Evolutionary conservation across 192 early-diverging fungal genomes (phyloP).

Genomic region (Linnemannia zychae): DNA sequence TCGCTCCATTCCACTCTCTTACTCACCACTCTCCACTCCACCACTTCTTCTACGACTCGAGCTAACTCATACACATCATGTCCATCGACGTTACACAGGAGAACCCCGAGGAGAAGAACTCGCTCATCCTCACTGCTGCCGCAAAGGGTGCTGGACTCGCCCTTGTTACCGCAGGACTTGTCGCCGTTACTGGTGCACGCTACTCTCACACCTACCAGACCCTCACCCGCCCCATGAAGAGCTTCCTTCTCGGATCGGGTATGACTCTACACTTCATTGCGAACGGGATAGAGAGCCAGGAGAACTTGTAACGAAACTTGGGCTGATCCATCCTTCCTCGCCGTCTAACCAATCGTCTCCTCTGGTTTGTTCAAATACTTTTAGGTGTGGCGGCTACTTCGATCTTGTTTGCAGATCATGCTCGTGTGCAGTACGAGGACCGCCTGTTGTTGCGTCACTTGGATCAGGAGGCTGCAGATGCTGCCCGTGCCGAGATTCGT

Average conservation of each 20-base stretch:
- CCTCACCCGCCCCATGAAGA: slow-evolving; percentile 47
- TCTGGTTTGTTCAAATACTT: neutral
- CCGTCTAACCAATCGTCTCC: too few relatives aligned
- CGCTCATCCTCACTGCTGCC: slow-evolving; percentile 30
- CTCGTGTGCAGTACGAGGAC: slow-evolving; percentile 50
- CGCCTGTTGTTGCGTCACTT: slow-evolving; percentile 47
- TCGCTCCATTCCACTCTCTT: neutral
- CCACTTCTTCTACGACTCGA: neutral
- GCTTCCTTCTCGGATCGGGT: slow-evolving; percentile 51
- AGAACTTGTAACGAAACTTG: neutral
- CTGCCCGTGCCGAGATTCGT: slow-evolving; percentile 43
- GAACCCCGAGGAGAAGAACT: slow-evolving; percentile 25
- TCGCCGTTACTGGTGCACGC: slow-evolving; percentile 40
- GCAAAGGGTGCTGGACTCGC: slow-evolving; percentile 55
- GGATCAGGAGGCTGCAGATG: slow-evolving; percentile 48
- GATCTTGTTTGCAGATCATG: slow-evolving; percentile 46
- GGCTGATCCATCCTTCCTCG: neutral
- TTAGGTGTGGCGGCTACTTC: slow-evolving; percentile 43
- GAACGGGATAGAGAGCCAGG: neutral
- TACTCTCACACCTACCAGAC: slow-evolving; percentile 42
- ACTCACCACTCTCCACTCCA: slow-evolving; percentile 9
- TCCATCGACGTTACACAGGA: neutral
- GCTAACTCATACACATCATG: slow-evolving; percentile 11
- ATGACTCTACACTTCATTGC: neutral
- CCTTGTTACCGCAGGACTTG: slow-evolving; percentile 39